Evolutionary conservation across 345 rosid genomes (phyloP).

Genomic region (Nasturtium officinale): DNA sequence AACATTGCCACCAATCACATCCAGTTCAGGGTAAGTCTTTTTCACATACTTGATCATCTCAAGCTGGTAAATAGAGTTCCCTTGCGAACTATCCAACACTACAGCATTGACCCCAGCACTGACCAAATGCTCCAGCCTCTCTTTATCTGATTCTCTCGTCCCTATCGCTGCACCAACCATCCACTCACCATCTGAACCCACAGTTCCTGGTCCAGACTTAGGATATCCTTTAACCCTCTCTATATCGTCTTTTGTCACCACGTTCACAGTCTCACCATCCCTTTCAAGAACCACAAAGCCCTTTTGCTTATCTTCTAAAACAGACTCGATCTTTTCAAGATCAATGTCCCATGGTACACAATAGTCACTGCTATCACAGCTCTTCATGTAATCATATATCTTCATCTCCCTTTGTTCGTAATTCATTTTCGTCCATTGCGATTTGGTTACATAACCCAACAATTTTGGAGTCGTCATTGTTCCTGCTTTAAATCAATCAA

Average conservation of each 20-base stretch:
- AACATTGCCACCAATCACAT: conserved; percentile 89
- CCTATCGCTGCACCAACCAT: conserved; percentile 95
- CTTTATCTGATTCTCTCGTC: conserved; percentile 77
- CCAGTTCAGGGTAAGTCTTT: conserved; percentile 66
- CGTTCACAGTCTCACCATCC: conserved; percentile 67
- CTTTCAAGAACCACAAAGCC: conserved; percentile 65
- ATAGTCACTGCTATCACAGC: conserved; percentile 46
- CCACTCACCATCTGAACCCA: conserved; percentile 80
- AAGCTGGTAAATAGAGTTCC: conserved; percentile 83
- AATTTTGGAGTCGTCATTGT: conserved; percentile 47
- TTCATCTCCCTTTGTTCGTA: conserved; percentile 57
- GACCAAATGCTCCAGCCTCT: conserved; percentile 76
- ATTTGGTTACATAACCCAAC: conserved; percentile 62
- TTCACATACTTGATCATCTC: conserved; percentile 84
- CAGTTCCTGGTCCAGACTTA: conserved; percentile 59
- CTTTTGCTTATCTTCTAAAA: conserved; percentile 49
- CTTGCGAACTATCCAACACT: conserved; percentile 91
- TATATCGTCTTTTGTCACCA: conserved; percentile 66
- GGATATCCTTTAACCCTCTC: conserved; percentile 78
- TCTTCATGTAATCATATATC: conserved; percentile 60
- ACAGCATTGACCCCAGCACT: conserved; percentile 68
- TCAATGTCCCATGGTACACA: conserved; percentile 60
- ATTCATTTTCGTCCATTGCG: conserved; percentile 55
- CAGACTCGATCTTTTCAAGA: conserved; percentile 51
- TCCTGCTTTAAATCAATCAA: conserved; percentile 48